Conservation (phyloP, 257 asterid genomes). For the Fraxinus cuspidata region DNA sequence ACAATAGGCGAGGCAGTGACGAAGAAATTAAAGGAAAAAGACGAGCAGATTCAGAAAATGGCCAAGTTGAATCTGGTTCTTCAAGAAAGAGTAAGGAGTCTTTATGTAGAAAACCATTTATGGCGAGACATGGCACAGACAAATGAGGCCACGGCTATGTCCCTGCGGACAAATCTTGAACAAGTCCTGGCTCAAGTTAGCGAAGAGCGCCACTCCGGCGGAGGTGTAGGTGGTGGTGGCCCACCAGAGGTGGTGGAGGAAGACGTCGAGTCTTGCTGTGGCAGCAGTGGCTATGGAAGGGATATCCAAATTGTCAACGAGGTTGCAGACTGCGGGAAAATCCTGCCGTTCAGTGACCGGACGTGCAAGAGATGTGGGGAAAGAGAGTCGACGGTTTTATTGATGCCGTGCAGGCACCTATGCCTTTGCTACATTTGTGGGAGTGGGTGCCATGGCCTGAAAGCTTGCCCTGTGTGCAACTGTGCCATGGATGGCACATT, state of each 20-base stretch:
- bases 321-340: not conserved
- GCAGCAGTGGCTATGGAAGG: slow-evolving; percentile 37
- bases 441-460: slow-evolving; percentile 48
- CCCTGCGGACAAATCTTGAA: slow-evolving; percentile 52
- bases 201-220: slow-evolving; percentile 27
- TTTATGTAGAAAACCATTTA: slow-evolving; percentile 50
- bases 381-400: slow-evolving; percentile 55
- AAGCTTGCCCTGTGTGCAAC: slow-evolving; percentile 59
- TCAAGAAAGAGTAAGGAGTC: slow-evolving; percentile 42
- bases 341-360: slow-evolving; percentile 17
- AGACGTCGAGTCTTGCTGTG: slow-evolving; percentile 65
- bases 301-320: not conserved
- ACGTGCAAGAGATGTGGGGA: slow-evolving; percentile 55
- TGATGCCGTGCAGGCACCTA: slow-evolving; percentile 74
- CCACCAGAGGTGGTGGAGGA: slow-evolving; percentile 48
- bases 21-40: slow-evolving; percentile 53
- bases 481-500: slow-evolving; percentile 56
- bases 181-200: slow-evolving; percentile 45
- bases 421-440: slow-evolving; percentile 57
- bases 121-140: slow-evolving; percentile 66
- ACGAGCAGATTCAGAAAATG: slow-evolving; percentile 52
- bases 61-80: slow-evolving; percentile 45
- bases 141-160: slow-evolving; percentile 63
- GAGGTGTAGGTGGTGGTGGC: slow-evolving; percentile 11
- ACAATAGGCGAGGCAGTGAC: slow-evolving; percentile 48